phyloP scores from a whole-genome alignment of 495 filamentous ascomycete species.

The Neurospora discreta region DNA sequence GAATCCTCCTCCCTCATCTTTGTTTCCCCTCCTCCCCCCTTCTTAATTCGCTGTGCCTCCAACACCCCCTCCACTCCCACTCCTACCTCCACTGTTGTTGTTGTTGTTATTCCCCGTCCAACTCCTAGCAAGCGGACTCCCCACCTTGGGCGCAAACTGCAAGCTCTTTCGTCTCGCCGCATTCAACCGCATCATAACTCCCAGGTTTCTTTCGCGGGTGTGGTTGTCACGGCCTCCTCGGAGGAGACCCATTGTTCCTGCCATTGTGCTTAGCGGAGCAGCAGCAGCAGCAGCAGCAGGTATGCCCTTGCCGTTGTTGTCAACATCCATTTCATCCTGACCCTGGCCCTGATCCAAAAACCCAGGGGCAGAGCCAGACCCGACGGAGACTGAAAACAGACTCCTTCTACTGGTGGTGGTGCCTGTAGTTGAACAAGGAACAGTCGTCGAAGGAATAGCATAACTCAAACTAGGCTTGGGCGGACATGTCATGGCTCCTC shows the following conservation, averaged over 20 bases:
- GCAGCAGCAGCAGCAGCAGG: no score
- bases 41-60: neutral
- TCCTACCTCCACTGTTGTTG: neutral
- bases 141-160: conserved; percentile 68
- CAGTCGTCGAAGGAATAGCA: neutral
- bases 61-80: neutral
- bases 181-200: conserved; percentile 54
- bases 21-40: neutral
- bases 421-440: neutral
- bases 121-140: conserved; percentile 56
- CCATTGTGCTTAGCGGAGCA: neutral
- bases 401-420: neutral
- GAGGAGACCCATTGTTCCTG: conserved; percentile 15
- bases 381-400: neutral
- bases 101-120: conserved; percentile 14
- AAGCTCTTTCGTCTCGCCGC: conserved; percentile 70
- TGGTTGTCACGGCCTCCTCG: neutral
- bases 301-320: conserved; percentile 3
- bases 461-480: conserved; percentile 38
- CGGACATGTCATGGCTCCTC: conserved; percentile 44
- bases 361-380: neutral
- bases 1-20: neutral
- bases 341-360: no score
- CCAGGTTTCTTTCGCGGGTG: conserved; percentile 30
- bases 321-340: neutral